Conservation (phyloP, 2,329 filamentous ascomycete species). For the Stagonosporopsis vannaccii region DNA sequence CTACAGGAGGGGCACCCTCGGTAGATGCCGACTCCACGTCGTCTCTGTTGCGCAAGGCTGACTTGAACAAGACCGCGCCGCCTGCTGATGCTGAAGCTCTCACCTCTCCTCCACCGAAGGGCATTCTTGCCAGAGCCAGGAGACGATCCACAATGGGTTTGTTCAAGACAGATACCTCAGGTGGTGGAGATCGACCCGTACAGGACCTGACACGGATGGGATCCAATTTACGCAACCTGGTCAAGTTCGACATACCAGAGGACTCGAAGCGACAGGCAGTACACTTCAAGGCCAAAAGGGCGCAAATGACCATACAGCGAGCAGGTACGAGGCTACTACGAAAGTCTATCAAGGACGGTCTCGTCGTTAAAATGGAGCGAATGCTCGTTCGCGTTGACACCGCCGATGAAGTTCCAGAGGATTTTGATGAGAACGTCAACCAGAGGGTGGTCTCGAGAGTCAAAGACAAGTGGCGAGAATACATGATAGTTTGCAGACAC, state of each 20-base stretch:
- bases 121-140: constrained; percentile 41
- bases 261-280: constrained; percentile 48
- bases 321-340: constrained; percentile 48
- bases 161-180: constrained; percentile 18
- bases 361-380: constrained; percentile 71
- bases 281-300: constrained; percentile 49
- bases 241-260: constrained; percentile 54
- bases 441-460: constrained; percentile 65
- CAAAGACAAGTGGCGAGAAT: constrained; percentile 72
- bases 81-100: constrained; percentile 28
- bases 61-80: constrained; percentile 40
- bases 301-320: constrained; percentile 49
- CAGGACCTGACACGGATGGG: constrained; percentile 33
- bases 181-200: constrained; percentile 12
- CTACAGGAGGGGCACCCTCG: constrained; percentile 37
- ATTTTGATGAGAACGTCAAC: constrained; percentile 70
- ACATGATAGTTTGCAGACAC: constrained; percentile 67
- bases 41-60: constrained; percentile 47
- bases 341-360: constrained; percentile 59
- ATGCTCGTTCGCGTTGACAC: constrained; percentile 71
- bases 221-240: constrained; percentile 45
- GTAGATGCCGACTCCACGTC: constrained; percentile 48
- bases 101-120: constrained; percentile 29
- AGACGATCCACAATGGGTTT: constrained; percentile 34
- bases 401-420: constrained; percentile 61